phyloP scores from a whole-genome alignment of 1,284 basidiomycete genomes.

The Trametes polyzona region DNA sequence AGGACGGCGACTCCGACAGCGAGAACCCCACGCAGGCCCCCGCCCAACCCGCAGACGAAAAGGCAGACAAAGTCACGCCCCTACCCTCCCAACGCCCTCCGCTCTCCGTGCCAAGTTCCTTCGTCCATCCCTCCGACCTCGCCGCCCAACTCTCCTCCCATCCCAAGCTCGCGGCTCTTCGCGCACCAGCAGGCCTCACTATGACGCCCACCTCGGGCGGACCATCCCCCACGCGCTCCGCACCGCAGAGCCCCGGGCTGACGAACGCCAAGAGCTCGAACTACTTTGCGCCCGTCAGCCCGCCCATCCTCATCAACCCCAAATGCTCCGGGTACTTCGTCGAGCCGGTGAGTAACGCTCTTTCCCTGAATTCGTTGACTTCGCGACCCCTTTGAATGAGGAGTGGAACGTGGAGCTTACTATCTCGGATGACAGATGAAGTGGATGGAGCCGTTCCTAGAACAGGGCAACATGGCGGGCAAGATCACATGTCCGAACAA shows the following conservation, averaged over 20 bases:
- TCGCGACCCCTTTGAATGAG: no score
- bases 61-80: conserved; percentile 14
- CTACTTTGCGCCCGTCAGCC: conserved; percentile 40
- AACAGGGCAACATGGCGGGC: conserved; percentile 76
- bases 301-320: conserved; percentile 72
- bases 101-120: conserved; percentile 22
- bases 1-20: conserved; percentile 44
- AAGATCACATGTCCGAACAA: conserved; percentile 92
- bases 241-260: conserved; percentile 13
- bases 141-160: conserved; percentile 54
- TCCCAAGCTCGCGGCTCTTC: conserved; percentile 57
- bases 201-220: conserved; percentile 35
- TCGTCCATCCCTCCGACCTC: conserved; percentile 46
- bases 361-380: no score
- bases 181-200: conserved; percentile 37
- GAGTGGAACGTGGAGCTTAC: no score
- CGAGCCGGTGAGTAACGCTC: conserved; percentile 75
- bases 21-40: conserved; percentile 18
- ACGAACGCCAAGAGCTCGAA: conserved; percentile 11
- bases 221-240: conserved; percentile 20
- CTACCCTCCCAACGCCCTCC: conserved; percentile 17
- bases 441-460: conserved; percentile 91
- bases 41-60: not conserved
- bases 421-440: conserved; percentile 81
- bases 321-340: conserved; percentile 96